A percentile compares a stretch with the other conserved stretches of the same genome.
These are phyloP conservation scores for Hypoxylon sp. DNA, from an alignment of 2,329 filamentous ascomycete genomes.

Conservation along the genomic window DNA sequence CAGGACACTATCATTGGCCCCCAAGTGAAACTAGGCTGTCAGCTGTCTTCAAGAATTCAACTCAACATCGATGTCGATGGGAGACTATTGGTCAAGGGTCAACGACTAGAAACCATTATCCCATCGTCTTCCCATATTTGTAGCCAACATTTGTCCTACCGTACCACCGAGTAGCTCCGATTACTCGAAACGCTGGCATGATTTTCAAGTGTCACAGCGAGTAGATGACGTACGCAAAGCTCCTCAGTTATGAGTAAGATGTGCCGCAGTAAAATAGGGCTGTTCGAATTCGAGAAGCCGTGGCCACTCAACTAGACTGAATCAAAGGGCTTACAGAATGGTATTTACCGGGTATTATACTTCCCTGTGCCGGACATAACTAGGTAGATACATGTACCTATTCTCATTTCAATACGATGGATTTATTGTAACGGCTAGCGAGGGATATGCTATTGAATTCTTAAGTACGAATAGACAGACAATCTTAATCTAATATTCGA, in stretches of 20 bases:
- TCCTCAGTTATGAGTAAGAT: not conserved
- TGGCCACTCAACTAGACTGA: not conserved
- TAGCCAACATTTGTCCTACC: conserved; percentile 11
- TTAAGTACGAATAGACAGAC: not conserved
- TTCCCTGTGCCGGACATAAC: not conserved
- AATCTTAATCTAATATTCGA: not conserved
- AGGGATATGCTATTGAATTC: not conserved
- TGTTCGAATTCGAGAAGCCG: not conserved
- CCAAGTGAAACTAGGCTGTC: conserved; percentile 19
- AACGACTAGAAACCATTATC: conserved; percentile 17
- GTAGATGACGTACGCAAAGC: conserved; percentile 8
- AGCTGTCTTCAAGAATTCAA: conserved; percentile 9
- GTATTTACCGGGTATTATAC: not conserved
- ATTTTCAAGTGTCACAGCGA: conserved; percentile 7
- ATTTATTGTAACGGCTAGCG: not conserved
- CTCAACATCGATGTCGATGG: conserved; percentile 3
- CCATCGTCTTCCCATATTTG: not conserved
- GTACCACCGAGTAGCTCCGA: conserved; percentile 1
- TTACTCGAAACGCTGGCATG: conserved; percentile 8
- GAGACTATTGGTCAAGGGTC: conserved; percentile 16
- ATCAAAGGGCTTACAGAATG: not conserved
- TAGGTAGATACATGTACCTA: not conserved
- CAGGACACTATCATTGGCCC: not conserved
- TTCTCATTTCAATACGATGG: not conserved
- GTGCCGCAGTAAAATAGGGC: not conserved